Conservation (phyloP, 164 flowering plant species). For the Litsea cubeba region DNA sequence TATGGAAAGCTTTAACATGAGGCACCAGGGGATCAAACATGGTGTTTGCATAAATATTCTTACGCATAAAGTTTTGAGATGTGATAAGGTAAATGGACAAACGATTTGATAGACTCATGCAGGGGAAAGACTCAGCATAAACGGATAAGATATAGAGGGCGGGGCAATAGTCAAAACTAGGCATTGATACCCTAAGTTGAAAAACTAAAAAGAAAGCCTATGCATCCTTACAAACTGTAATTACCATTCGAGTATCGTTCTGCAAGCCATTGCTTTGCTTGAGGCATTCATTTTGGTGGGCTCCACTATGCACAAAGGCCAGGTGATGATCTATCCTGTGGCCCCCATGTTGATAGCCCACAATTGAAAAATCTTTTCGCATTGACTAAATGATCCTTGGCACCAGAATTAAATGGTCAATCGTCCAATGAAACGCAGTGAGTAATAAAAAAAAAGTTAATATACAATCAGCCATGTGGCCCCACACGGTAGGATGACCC, state of each 20-base stretch:
- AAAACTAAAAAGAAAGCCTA: not conserved
- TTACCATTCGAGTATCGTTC: not conserved
- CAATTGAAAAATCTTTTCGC: too few relatives aligned
- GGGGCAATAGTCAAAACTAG: not conserved
- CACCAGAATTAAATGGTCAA: too few relatives aligned
- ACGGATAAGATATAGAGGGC: not conserved
- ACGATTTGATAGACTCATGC: not conserved
- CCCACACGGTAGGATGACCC: too few relatives aligned
- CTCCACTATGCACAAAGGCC: not conserved
- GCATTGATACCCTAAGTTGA: constrained; percentile 4
- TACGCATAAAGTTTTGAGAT: too few relatives aligned
- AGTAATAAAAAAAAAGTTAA: too few relatives aligned
- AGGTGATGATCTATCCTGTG: not conserved
- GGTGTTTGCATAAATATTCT: too few relatives aligned
- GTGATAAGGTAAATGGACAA: too few relatives aligned
- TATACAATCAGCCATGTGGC: too few relatives aligned
- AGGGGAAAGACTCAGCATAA: not conserved
- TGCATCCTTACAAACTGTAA: not conserved
- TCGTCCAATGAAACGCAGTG: too few relatives aligned
- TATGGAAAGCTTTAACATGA: too few relatives aligned
- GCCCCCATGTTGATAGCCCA: not conserved
- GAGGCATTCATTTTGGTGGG: not conserved
- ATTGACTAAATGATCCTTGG: too few relatives aligned
- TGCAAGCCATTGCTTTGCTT: not conserved
- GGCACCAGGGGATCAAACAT: too few relatives aligned